A percentile compares a stretch with the other conserved stretches of the same genome.
Conservation (phyloP, 2,329 filamentous ascomycete genomes). For the Penicillium sp. region DNA sequence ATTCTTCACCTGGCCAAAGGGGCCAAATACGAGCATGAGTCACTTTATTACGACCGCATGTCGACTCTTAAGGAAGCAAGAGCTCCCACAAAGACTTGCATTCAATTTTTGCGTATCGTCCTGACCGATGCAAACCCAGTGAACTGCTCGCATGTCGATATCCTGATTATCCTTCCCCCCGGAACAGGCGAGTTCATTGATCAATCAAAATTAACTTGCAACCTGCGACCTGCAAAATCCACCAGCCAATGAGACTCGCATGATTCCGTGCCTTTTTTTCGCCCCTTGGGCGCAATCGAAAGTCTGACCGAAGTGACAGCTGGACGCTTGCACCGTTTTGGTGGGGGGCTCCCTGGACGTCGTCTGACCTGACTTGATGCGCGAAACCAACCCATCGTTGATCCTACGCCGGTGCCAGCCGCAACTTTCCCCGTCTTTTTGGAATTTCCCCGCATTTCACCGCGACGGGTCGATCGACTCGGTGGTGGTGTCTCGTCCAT, state of each 20-base stretch:
- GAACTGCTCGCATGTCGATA: not conserved
- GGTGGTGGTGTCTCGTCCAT: slow-evolving; percentile 1
- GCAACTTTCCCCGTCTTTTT: not conserved
- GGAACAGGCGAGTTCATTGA: too few relatives aligned
- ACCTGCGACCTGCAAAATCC: not conserved
- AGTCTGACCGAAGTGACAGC: too few relatives aligned
- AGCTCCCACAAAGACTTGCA: not conserved
- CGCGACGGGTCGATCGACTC: slow-evolving; percentile 11
- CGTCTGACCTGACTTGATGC: too few relatives aligned
- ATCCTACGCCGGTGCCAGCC: not conserved
- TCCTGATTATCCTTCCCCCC: too few relatives aligned
- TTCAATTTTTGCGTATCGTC: not conserved
- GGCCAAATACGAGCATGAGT: not conserved
- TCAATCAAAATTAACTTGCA: not conserved
- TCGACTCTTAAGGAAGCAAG: not conserved
- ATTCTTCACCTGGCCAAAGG: not conserved
- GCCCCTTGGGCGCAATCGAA: too few relatives aligned
- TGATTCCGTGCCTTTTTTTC: too few relatives aligned
- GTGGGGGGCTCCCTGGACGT: too few relatives aligned
- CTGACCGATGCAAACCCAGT: too few relatives aligned
- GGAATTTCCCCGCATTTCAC: slow-evolving; percentile 8
- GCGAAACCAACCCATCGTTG: too few relatives aligned
- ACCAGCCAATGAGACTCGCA: too few relatives aligned
- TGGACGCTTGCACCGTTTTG: too few relatives aligned
- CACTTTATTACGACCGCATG: not conserved